A percentile compares a stretch with the other conserved stretches of the same genome.
Evolutionary conservation across 2,329 filamentous ascomycete species (phyloP).

Genomic region (Calonectria leucothoes): DNA sequence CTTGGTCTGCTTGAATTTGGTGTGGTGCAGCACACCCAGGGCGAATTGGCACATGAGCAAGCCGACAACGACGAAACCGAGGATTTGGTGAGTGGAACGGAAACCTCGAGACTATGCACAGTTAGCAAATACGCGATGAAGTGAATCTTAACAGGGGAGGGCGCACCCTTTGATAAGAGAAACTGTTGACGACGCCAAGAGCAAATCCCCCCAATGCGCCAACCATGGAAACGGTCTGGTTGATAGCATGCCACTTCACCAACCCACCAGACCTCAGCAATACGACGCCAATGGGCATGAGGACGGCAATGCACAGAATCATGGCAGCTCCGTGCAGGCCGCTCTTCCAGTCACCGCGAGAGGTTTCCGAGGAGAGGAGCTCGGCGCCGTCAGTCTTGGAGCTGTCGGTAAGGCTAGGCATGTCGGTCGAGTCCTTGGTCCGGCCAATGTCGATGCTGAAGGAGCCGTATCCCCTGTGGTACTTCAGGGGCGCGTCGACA

Average conservation of each 20-base stretch:
- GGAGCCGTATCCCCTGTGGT: constrained; percentile 64
- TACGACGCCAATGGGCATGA: constrained; percentile 68
- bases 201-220: constrained; percentile 62
- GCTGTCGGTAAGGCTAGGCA: constrained; percentile 52
- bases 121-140: constrained; percentile 19
- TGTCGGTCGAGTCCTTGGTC: constrained; percentile 58
- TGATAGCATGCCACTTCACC: constrained; percentile 65
- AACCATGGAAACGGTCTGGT: constrained; percentile 62
- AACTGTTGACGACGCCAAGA: constrained; percentile 65
- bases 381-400: constrained; percentile 50
- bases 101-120: constrained; percentile 61
- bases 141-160: too few species aligned
- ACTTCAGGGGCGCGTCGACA: constrained; percentile 57
- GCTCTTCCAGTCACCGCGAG: constrained; percentile 52
- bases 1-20: constrained; percentile 62
- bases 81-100: constrained; percentile 66
- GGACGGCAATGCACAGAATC: constrained; percentile 64
- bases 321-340: constrained; percentile 63
- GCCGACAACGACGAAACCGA: constrained; percentile 66
- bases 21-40: constrained; percentile 68
- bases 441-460: constrained; percentile 67
- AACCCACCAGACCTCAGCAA: constrained; percentile 63
- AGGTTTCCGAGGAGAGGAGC: constrained; percentile 45
- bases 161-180: constrained; percentile 67
- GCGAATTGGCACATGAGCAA: constrained; percentile 64